phyloP scores from a whole-genome alignment of 164 flowering plant species.

The Vitis rupestris region DNA sequence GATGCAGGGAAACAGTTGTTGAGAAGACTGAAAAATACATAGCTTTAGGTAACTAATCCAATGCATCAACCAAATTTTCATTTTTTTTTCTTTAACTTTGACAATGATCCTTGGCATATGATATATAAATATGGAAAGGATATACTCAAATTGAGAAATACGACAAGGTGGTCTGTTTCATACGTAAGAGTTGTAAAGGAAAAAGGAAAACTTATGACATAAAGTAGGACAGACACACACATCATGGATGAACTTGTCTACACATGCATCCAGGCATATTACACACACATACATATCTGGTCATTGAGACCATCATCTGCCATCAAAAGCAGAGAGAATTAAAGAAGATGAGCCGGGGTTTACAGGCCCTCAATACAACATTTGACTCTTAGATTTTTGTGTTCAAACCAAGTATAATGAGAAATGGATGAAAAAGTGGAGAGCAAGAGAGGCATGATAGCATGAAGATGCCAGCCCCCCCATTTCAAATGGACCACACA shows the following conservation, averaged over 20 bases:
- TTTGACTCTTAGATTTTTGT: conserved; percentile 23
- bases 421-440: conserved; percentile 6
- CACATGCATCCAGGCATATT: neutral
- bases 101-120: no score
- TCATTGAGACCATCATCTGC: neutral
- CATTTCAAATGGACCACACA: neutral
- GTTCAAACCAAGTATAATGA: conserved; percentile 23
- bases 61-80: no score
- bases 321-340: conserved; percentile 5
- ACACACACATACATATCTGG: neutral
- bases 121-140: no score
- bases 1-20: no score
- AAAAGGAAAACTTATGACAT: no score
- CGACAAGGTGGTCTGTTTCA: no score
- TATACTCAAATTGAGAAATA: no score
- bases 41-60: no score
- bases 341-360: neutral
- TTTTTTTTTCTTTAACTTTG: no score
- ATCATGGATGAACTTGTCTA: neutral
- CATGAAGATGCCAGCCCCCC: neutral
- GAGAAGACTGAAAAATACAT: no score
- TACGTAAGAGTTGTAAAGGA: no score
- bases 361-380: conserved; percentile 14
- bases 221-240: no score
- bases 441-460: neutral